A percentile compares a stretch with the other conserved stretches of the same genome.
Conservation (phyloP, 805 yeast genomes). For the Kazachstania taianensis region DNA sequence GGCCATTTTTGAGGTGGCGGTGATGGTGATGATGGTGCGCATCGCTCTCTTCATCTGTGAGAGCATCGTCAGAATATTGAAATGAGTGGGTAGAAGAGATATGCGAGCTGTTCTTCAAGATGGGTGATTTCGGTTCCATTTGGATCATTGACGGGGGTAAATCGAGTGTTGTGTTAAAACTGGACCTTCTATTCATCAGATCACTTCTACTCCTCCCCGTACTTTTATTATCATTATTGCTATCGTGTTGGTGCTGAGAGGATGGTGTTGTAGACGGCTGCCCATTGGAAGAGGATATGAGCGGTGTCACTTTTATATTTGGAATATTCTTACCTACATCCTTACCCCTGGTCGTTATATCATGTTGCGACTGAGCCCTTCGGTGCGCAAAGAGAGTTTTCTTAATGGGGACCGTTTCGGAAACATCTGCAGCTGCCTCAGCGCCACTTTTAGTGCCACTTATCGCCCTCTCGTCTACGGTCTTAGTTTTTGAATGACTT, state of each 20-base stretch:
- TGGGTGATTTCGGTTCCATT: conserved; percentile 65
- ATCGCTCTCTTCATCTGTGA: conserved; percentile 25
- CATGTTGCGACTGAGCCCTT: conserved; percentile 6
- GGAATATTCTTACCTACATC: conserved; percentile 1
- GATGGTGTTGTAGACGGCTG: too few species aligned
- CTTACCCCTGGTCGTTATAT: background rate
- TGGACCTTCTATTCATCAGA: conserved; percentile 20
- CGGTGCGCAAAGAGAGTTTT: conserved; percentile 1
- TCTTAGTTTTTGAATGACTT: too few species aligned
- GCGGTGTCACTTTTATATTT: conserved; percentile 1
- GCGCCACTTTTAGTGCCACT: too few species aligned
- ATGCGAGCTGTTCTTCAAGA: conserved; percentile 37
- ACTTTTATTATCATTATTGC: conserved; percentile 1
- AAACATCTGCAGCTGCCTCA: too few species aligned
- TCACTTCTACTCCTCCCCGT: background rate
- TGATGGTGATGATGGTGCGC: conserved; percentile 7
- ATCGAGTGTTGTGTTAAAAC: conserved; percentile 26
- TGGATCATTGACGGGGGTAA: conserved; percentile 63
- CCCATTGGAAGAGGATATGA: background rate
- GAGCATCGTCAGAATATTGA: conserved; percentile 23
- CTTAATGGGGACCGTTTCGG: background rate
- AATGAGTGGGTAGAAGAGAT: conserved; percentile 12
- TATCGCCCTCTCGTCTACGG: too few species aligned
- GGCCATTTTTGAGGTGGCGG: conserved; percentile 10
- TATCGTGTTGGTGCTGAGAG: background rate